A percentile compares a stretch with the other conserved stretches of the same genome.
phyloP scores from a whole-genome alignment of 2,329 filamentous ascomycete genomes.

The Trichoderma sp. region DNA sequence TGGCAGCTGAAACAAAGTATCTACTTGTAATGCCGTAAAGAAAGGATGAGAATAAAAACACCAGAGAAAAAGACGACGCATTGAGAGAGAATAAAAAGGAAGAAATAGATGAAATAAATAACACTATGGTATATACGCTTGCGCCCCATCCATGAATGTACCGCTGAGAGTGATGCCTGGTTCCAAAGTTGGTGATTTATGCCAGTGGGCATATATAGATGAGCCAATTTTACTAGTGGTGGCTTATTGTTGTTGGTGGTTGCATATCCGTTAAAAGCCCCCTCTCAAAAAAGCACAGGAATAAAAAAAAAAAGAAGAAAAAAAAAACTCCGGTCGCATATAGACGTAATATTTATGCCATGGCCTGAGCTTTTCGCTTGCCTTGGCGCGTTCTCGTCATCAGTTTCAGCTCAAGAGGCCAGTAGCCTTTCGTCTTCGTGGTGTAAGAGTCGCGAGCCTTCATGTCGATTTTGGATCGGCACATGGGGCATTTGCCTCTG shows the following conservation, averaged over 20 bases:
- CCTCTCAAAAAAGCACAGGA: background rate
- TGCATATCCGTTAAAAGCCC: background rate
- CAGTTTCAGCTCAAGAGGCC: conserved; percentile 63
- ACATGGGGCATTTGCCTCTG: conserved; percentile 65
- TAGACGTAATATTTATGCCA: conserved; percentile 30
- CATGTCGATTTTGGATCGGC: conserved; percentile 59
- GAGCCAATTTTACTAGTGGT: background rate
- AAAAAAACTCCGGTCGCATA: background rate
- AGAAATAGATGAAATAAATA: background rate
- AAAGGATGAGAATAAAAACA: background rate
- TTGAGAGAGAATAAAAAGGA: background rate
- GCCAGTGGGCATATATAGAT: background rate
- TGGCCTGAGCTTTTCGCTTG: conserved; percentile 40
- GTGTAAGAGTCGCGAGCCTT: conserved; percentile 45
- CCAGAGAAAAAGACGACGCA: background rate
- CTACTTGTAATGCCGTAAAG: background rate
- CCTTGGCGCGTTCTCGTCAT: conserved; percentile 59
- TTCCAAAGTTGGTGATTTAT: background rate
- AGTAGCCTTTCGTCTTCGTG: conserved; percentile 54
- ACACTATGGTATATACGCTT: background rate
- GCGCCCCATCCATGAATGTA: background rate
- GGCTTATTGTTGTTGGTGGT: background rate
- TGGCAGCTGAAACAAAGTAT: background rate
- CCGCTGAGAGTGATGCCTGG: background rate
- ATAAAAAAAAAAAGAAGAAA: background rate